Evolutionary conservation across 352 stramenopile species (phyloP).

Genomic region (Pythium dissotocum): DNA sequence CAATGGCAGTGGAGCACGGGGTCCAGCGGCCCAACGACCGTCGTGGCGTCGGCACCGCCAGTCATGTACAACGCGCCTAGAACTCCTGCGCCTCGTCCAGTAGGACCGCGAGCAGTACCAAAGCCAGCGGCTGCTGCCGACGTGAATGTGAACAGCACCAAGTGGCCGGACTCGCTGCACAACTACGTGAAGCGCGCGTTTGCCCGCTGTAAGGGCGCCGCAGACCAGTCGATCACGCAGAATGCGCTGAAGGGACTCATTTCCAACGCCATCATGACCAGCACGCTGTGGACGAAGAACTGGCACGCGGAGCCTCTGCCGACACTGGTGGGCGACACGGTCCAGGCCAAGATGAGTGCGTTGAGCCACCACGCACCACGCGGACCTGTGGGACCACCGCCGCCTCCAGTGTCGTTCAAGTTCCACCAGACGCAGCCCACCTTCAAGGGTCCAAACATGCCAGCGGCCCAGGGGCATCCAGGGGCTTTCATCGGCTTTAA

Average conservation of each 20-base stretch:
- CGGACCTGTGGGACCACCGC: neutral
- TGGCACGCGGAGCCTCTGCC: conserved; percentile 77
- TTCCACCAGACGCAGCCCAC: neutral
- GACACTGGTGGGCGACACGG: conserved; percentile 55
- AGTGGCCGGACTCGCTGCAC: conserved; percentile 84
- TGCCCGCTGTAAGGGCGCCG: conserved; percentile 66
- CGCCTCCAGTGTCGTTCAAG: conserved; percentile 10
- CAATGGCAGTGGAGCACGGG: conserved; percentile 79
- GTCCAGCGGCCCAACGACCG: conserved; percentile 19
- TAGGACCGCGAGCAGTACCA: conserved; percentile 14
- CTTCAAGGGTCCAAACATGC: conserved; percentile 7
- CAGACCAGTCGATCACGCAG: conserved; percentile 79
- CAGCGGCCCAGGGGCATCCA: conserved; percentile 10
- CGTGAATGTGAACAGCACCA: conserved; percentile 38
- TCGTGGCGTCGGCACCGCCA: conserved; percentile 39
- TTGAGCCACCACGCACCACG: conserved; percentile 11
- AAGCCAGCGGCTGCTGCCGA: conserved; percentile 20
- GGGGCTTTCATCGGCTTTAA: conserved; percentile 56
- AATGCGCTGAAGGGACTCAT: conserved; percentile 82
- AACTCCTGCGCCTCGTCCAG: conserved; percentile 14
- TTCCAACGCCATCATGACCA: conserved; percentile 82
- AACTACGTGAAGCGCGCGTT: conserved; percentile 89
- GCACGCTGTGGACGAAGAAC: conserved; percentile 85
- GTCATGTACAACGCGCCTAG: conserved; percentile 40
- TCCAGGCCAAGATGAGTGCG: conserved; percentile 26